Base-by-base conservation (phyloP, 345 rosid species). In the Lumnitzera racemosa region DNA sequence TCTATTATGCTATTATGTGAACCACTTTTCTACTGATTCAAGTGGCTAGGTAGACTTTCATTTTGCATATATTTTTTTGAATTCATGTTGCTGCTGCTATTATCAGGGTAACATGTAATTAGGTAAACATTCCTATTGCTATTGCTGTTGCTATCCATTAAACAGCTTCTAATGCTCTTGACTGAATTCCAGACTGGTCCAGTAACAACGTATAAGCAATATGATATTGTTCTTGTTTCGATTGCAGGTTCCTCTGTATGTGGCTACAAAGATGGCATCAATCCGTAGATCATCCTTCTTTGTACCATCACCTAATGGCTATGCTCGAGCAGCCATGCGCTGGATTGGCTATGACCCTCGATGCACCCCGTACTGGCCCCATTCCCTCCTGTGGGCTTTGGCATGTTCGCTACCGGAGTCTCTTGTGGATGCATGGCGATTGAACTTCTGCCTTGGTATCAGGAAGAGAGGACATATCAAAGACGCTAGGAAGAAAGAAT, bases 401-500 rank as follows among this genome's bases (percentile, higher is more conserved):
- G 16, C 61, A 5, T 2, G 3, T 51, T 48, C 24, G 9, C 11
- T 80, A 56, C 81, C 79, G 0, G 84, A 80, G 58, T 76, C 65
- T 0, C 13, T 3, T 0, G 31, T 80, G 3, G 84, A 76, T 55
- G 46, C 68, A 2, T 76, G 84, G 79, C 66, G 81, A 16, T 73
- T 73, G 46, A 41, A 65, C 14, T 80, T 68, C 52, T 71, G 77
- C 75, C 74, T 76, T 27, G 59, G 66, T 14, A 76, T 80, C 11
- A 65, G 79, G 43, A 80, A 74, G 77, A 74, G 61, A 57, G 84
- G 84, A 10, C 79, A 78, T 24, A 80, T 75, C 67, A 94, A 88
- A 71, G 96, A 94, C 56, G 52, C 90, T 2, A 73, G 76, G 76
- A 92, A 83, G 73, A 71, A 67, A 53, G 87, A 94, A 51, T 83